Base-by-base conservation (phyloP, 139 green algal species). In the Micromonas commoda region DNA sequence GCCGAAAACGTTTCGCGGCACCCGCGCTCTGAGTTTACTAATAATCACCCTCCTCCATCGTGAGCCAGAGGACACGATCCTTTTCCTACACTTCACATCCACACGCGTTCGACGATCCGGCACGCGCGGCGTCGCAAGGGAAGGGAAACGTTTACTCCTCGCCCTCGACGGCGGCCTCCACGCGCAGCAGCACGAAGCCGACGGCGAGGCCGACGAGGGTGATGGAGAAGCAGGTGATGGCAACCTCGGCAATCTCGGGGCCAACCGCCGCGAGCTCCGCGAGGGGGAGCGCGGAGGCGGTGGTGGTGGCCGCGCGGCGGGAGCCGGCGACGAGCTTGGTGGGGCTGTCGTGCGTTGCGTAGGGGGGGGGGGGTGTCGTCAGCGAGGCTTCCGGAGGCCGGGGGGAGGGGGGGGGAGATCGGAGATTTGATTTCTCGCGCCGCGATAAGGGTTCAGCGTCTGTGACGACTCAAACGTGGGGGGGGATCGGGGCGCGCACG, bases 181-280 rank as follows among this genome's bases (percentile, higher is more conserved):
- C 77, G 31, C 77, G 52, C 9, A 81, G 39, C 2, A 81, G 52
- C n/a, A 81, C 77, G 65, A 81, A 81, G 32, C 77, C 77, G 37
- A 81, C 28, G 24, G 77, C 77, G 23, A 81, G 67, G 34, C 77
- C 77, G 13, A 70, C 54, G 67, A 81, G 77, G 67, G 77, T 81
- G 77, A 67, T 71, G 20, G 66, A 65, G 37, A 81, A 81, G 52
- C 53, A 78, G 20, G 72, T 78, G 20, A 52, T 71, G 51, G 72
- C 72, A 31, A 78, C 52, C 32, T 33, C 26, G 2, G 52, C 72
- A 29, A 78, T 78, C 53, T 78, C 72, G 32, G 72, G 6, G 39
- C 52, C 72, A 3, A 45, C 24, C 52, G 51, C 31, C 24, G 72
- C 72, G 72, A 78, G 28, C 61, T 78, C 39, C 31, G 52, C 26